phyloP scores from a whole-genome alignment of 371 early-diverging fungal genomes.

The Coemansia sp. region DNA sequence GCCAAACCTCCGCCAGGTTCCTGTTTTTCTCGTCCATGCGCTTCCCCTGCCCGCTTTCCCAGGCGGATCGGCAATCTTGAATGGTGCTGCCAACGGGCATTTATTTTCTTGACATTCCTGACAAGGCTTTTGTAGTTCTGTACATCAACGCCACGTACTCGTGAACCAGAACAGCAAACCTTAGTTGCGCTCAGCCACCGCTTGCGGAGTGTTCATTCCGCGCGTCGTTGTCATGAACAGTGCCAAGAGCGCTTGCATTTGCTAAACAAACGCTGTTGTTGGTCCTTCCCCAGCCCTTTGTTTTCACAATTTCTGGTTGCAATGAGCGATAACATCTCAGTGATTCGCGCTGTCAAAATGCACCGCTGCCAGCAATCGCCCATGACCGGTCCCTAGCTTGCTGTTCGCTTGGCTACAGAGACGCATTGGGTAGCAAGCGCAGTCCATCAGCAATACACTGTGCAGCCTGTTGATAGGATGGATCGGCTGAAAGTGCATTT shows the following conservation, averaged over 20 bases:
- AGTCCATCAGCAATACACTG: not conserved
- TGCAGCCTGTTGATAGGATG: not conserved
- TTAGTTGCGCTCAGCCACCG: constrained; percentile 2
- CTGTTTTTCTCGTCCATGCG: not conserved
- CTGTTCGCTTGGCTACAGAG: not conserved
- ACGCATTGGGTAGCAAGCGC: not conserved
- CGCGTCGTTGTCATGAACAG: not conserved
- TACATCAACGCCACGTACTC: not conserved
- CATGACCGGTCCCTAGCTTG: not conserved
- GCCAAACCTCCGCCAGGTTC: not conserved
- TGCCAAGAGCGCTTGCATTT: constrained; percentile 1
- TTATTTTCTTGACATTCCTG: not conserved
- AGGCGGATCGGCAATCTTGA: not conserved
- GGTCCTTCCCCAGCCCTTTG: not conserved
- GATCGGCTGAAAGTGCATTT: not conserved
- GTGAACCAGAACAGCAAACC: not conserved
- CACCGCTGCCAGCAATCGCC: not conserved
- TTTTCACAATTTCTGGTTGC: not conserved
- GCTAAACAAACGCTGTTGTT: not conserved
- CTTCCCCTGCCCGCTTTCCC: not conserved
- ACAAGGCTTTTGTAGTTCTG: not conserved
- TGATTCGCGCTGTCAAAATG: not conserved
- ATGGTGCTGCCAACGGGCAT: not conserved
- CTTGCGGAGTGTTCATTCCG: not conserved
- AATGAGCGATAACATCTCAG: not conserved